Conservation (phyloP, 2,329 filamentous ascomycete genomes). For the Aspergillus ochraceoroseus region DNA sequence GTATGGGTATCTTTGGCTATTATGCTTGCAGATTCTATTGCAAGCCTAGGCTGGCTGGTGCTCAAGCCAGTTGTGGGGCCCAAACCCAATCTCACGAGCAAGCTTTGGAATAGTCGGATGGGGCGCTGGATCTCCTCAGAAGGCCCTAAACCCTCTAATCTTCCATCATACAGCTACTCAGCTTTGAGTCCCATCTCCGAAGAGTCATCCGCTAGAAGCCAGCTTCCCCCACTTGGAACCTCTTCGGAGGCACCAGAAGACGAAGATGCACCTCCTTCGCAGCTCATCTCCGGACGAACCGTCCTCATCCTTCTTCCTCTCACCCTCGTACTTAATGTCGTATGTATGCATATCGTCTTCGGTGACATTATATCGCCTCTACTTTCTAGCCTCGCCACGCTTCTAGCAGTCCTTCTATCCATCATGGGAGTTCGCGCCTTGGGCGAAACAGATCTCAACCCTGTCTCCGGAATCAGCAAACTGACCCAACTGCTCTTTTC, state of each 20-base stretch:
- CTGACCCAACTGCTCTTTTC: conserved; percentile 94
- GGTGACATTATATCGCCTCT: conserved; percentile 73
- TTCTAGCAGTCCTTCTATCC: conserved; percentile 69
- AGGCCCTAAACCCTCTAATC: conserved; percentile 15
- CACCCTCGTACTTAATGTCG: conserved; percentile 74
- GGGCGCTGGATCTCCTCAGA: conserved; percentile 27
- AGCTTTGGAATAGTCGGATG: conserved; percentile 28
- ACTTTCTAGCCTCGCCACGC: conserved; percentile 69
- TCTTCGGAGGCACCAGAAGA: conserved; percentile 45
- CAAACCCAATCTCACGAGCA: conserved; percentile 35
- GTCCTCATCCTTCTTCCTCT: conserved; percentile 70
- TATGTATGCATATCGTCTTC: conserved; percentile 78
- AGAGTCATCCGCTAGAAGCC: conserved; percentile 18
- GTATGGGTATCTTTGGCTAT: conserved; percentile 95
- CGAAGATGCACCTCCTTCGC: conserved; percentile 75
- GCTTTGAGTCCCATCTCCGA: conserved; percentile 25
- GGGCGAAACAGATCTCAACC: conserved; percentile 87
- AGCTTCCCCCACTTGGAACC: conserved; percentile 4
- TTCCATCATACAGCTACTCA: conserved; percentile 31
- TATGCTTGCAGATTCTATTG: conserved; percentile 89
- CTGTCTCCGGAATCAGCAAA: conserved; percentile 94
- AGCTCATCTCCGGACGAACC: conserved; percentile 68
- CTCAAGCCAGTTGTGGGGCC: conserved; percentile 57
- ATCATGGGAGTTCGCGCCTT: conserved; percentile 62
- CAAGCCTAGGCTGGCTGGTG: conserved; percentile 77